Conservation (phyloP, 441 rosid species). For the Kokia cookei region DNA sequence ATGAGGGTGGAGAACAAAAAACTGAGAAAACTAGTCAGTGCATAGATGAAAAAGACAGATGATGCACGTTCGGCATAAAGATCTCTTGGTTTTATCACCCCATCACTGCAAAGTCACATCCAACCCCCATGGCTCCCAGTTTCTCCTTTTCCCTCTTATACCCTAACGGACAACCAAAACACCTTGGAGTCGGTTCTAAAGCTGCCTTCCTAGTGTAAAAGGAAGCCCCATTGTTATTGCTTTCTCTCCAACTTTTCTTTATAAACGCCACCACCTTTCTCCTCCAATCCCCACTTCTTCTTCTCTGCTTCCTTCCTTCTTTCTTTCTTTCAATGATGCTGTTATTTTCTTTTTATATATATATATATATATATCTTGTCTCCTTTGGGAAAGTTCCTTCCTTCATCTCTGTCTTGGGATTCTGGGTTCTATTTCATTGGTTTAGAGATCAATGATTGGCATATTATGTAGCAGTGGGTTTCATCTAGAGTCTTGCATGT, state of each 20-base stretch:
- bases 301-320: not conserved
- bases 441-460: not conserved
- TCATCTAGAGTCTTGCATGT: conserved; percentile 74
- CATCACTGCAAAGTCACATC: not conserved
- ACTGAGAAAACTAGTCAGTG: not conserved
- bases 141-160: not conserved
- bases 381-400: not conserved
- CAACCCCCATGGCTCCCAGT: not conserved
- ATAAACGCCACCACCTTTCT: not conserved
- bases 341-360: too few species aligned
- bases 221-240: not conserved
- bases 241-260: not conserved
- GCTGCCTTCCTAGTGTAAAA: not conserved
- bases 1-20: not conserved
- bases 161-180: not conserved
- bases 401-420: not conserved
- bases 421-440: not conserved
- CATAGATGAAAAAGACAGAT: not conserved
- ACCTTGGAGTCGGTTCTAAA: not conserved
- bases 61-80: not conserved
- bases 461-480: not conserved
- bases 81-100: not conserved
- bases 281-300: not conserved
- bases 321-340: not conserved
- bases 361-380: not conserved